Evolutionary conservation across 2,329 filamentous ascomycete genomes (phyloP).

Genomic region (Colletotrichum tropicale): DNA sequence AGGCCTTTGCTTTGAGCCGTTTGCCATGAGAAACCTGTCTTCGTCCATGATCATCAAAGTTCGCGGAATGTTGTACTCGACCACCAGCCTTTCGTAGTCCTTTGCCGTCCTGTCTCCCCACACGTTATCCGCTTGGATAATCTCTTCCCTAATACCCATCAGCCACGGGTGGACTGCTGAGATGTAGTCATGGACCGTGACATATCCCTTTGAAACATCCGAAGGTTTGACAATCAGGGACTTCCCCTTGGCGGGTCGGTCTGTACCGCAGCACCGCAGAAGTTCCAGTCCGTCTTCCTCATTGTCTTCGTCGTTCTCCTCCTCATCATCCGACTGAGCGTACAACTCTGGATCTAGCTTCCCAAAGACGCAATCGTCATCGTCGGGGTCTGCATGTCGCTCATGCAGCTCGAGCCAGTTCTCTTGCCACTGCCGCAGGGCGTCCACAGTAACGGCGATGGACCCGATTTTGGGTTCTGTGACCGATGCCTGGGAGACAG

Average conservation of each 20-base stretch:
- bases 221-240: neutral
- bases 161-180: neutral
- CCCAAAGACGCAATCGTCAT: neutral
- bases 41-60: neutral
- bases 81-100: constrained; percentile 17
- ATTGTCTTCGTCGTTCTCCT: neutral
- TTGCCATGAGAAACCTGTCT: neutral
- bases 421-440: neutral
- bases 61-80: constrained; percentile 22
- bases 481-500: neutral
- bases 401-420: neutral
- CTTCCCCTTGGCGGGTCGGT: neutral
- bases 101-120: neutral
- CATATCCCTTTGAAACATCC: neutral
- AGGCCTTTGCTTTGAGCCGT: neutral
- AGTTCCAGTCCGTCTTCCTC: neutral
- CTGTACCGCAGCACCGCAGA: neutral
- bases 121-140: neutral
- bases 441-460: neutral
- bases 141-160: neutral
- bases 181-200: neutral
- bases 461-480: neutral
- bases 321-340: neutral
- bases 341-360: neutral
- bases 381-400: neutral